Evolutionary conservation across 1,284 basidiomycete genomes (phyloP).

Genomic region (Trichosporon asahii): DNA sequence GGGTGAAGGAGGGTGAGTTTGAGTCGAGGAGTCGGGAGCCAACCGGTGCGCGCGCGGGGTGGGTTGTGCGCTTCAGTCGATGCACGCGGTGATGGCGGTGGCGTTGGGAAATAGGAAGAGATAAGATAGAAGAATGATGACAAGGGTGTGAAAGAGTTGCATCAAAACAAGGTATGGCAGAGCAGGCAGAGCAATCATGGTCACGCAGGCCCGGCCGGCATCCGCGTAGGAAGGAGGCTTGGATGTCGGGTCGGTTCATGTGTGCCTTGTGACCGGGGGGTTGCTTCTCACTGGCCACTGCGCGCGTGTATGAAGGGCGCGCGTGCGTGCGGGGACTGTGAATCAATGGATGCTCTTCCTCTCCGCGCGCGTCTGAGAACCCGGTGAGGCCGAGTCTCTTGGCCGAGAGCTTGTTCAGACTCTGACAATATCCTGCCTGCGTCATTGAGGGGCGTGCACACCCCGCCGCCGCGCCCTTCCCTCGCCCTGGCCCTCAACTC

Average conservation of each 20-base stretch:
- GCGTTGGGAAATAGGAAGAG: not conserved
- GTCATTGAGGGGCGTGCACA: not conserved
- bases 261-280: not conserved
- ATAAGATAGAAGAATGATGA: not conserved
- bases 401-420: not conserved
- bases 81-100: not conserved
- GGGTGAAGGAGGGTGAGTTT: not conserved
- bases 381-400: not conserved
- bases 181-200: no score
- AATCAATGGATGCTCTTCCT: no score
- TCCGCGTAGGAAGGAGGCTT: no score
- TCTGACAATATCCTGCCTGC: not conserved
- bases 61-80: no score
- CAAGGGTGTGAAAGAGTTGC: not conserved
- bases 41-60: no score
- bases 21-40: no score
- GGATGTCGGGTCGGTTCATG: not conserved
- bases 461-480: not conserved
- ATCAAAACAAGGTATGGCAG: not conserved
- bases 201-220: not conserved
- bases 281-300: not conserved
- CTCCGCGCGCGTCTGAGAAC: no score
- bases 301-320: no score
- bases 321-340: no score
- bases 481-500: not conserved